A percentile compares a stretch with the other conserved stretches of the same genome.
Conservation (phyloP, 129 eudicot genomes). For the Flaveria trinervia region DNA sequence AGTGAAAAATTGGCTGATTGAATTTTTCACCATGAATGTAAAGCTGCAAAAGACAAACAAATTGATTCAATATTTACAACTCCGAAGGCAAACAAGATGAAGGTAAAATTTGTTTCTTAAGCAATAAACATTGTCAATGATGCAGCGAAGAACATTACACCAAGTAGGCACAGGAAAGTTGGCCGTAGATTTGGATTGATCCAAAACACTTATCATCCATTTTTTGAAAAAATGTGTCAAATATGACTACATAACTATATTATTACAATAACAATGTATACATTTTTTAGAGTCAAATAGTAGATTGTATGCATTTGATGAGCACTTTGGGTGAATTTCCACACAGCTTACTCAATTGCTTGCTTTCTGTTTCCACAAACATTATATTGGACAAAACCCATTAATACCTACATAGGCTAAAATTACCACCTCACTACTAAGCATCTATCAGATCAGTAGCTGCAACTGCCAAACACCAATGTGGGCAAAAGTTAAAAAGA, state of each 20-base stretch:
- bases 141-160: not conserved
- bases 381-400: not conserved
- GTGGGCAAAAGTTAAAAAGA: not conserved
- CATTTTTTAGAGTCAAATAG: too few species aligned
- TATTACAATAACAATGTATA: not conserved
- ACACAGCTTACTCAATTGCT: not conserved
- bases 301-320: not conserved
- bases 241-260: not conserved
- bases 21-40: conserved; percentile 79
- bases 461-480: not conserved
- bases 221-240: not conserved
- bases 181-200: not conserved
- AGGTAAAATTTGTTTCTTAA: not conserved
- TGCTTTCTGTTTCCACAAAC: not conserved
- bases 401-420: not conserved
- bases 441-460: not conserved
- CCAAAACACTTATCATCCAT: not conserved
- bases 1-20: conserved; percentile 84
- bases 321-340: not conserved
- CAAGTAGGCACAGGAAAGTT: not conserved
- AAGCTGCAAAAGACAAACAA: conserved; percentile 51
- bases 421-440: not conserved
- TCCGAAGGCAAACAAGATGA: not conserved
- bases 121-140: conserved; percentile 7
- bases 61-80: not conserved